Base-by-base conservation (phyloP, 1,284 basidiomycete species). In the Vanrija pseudolonga region DNA sequence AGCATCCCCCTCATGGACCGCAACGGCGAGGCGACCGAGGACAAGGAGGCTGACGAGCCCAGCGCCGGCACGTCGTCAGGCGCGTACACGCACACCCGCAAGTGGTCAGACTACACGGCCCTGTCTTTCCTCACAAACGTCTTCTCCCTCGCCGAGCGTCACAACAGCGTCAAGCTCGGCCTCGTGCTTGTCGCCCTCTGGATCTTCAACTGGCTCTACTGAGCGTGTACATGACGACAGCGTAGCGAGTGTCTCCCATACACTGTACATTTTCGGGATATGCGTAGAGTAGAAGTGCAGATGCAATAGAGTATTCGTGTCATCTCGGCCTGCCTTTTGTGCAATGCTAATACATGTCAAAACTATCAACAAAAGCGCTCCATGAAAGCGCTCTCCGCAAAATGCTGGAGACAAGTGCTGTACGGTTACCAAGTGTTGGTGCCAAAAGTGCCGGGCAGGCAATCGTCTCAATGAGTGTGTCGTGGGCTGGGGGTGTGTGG, bases 181-280 rank as follows among this genome's bases (percentile, higher is more conserved):
- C 51, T 77, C 46, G 62, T 73, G 14, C 59, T 76, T 23, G 39
- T 76, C 4, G 69, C 56, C 3, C 61, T 77, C n/a, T 76, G 74
- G 75, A 59, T 69, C 9, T 46, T 71, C 36, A 77, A 77, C 60
- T 72, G 74, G 70, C 50, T 77, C 9, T 77, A 77, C 54, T 77
- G 28, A 28, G 24, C 17, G 36, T 45, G 43, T 45, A 9, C 20
- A n/a, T 12, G 22, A 11, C 7, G 26, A 26, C 11, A 32, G 18
- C 20, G 11, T 23, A 45, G 22, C 14, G 2, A 32, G 32, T 14
- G 12, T 15, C 14, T 4, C 14, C 19, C 14, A 45, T 45, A 45
- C n/a, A 24, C 22, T 20, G 19, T 24, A 24, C 17, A 45, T 45
- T n/a, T n/a, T 45, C n/a, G n/a, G n/a, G n/a, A 24, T 24, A 17